phyloP scores from a whole-genome alignment of 2,329 filamentous ascomycete genomes.

The Aspergillus persii region DNA sequence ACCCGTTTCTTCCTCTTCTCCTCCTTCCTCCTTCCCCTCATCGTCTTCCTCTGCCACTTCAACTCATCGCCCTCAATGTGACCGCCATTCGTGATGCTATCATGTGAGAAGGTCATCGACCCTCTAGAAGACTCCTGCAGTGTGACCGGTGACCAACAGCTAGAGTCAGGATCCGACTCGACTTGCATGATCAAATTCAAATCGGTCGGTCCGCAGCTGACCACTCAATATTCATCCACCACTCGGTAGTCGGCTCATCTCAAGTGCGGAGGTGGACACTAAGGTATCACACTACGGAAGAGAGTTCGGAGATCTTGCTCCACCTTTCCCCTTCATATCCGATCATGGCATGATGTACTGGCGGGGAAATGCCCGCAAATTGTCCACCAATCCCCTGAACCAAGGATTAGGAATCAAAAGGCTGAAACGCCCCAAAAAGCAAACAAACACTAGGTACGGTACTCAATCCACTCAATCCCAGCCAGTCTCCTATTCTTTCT shows the following conservation, averaged over 20 bases:
- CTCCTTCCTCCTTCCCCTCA: not conserved
- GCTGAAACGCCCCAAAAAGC: too few relatives aligned
- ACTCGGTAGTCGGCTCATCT: too few relatives aligned
- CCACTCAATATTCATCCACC: too few relatives aligned
- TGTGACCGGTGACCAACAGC: not conserved
- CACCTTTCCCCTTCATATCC: too few relatives aligned
- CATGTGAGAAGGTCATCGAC: constrained; percentile 14
- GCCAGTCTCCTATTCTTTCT: not conserved
- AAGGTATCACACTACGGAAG: too few relatives aligned
- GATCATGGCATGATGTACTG: too few relatives aligned
- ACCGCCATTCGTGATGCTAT: constrained; percentile 18
- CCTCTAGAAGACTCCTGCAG: not conserved
- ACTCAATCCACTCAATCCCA: not conserved
- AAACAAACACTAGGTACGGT: too few relatives aligned
- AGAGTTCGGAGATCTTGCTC: too few relatives aligned
- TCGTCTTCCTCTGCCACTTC: not conserved
- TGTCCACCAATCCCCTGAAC: too few relatives aligned
- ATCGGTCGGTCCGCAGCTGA: not conserved
- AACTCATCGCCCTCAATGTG: constrained; percentile 1
- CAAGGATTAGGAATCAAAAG: too few relatives aligned
- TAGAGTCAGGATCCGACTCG: not conserved
- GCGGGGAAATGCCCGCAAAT: too few relatives aligned
- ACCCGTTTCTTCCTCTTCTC: not conserved
- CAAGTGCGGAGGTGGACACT: not conserved
- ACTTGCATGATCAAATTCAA: not conserved